Conservation (phyloP, 345 rosid species). For the Corchorus capsularis region DNA sequence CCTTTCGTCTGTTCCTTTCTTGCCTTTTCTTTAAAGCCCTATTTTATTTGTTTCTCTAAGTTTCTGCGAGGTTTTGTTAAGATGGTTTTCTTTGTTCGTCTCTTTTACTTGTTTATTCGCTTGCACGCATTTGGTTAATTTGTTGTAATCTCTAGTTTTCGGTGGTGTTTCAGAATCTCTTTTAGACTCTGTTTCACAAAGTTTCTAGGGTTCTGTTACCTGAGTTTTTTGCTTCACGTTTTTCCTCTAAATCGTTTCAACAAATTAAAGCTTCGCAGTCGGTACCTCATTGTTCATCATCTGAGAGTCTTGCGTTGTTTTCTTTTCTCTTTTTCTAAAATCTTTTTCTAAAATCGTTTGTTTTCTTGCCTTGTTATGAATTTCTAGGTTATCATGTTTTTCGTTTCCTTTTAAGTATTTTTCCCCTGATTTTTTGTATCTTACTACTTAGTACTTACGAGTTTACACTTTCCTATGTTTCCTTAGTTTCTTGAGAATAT, state of each 20-base stretch:
- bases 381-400: neutral
- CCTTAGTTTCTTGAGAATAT: neutral
- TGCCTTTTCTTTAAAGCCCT: neutral
- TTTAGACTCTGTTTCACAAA: neutral
- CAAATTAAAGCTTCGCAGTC: too few relatives aligned
- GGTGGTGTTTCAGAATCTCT: neutral
- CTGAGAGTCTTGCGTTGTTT: neutral
- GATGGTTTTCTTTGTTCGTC: neutral
- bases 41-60: neutral
- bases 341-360: neutral
- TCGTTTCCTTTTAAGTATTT: neutral
- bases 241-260: neutral
- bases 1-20: neutral
- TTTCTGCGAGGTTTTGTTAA: neutral
- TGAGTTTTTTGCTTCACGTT: neutral
- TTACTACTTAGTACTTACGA: too few relatives aligned
- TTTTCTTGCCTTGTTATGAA: neutral
- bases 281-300: neutral
- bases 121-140: neutral
- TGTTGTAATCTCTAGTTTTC: neutral
- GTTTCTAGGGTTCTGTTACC: neutral
- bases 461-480: neutral
- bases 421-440: neutral
- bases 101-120: neutral
- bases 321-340: too few relatives aligned